A percentile compares a stretch with the other conserved stretches of the same genome.
These are phyloP conservation scores for Saccharomycopsis sp. DNA, from an alignment of 805 yeast species.

Conservation along the genomic window DNA sequence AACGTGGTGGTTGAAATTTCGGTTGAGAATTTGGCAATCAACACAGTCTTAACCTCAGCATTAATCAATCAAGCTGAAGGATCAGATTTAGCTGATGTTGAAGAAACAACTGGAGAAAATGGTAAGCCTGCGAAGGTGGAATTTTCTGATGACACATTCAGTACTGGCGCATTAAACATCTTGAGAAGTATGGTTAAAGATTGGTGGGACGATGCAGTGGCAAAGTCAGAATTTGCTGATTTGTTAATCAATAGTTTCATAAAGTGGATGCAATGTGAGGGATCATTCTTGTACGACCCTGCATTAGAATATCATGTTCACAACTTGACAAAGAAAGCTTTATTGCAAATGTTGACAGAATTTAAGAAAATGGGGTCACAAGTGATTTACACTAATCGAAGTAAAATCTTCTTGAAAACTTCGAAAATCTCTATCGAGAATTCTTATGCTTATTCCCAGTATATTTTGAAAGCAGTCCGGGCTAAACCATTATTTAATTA, in stretches of 20 bases:
- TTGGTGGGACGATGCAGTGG: constrained; percentile 91
- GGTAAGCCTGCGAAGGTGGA: constrained; percentile 29
- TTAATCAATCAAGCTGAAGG: constrained; percentile 86
- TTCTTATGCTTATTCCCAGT: constrained; percentile 87
- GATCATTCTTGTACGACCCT: constrained; percentile 69
- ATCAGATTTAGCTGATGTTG: constrained; percentile 54
- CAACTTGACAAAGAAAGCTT: constrained; percentile 74
- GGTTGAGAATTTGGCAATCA: constrained; percentile 72
- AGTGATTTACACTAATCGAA: constrained; percentile 74
- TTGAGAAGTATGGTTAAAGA: constrained; percentile 69
- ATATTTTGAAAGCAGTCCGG: constrained; percentile 68
- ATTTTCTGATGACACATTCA: constrained; percentile 78
- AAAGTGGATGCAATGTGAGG: constrained; percentile 76
- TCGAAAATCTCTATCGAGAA: constrained; percentile 72
- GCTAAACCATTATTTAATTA: constrained; percentile 77
- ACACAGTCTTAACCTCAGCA: constrained; percentile 80
- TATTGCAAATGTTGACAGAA: constrained; percentile 55
- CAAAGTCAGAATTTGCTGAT: constrained; percentile 46
- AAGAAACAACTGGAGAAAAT: constrained; percentile 4
- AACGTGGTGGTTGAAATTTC: constrained; percentile 74
- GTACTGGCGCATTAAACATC: constrained; percentile 62
- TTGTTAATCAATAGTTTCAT: constrained; percentile 43
- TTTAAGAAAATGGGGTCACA: constrained; percentile 72
- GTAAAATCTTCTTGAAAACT: constrained; percentile 66
- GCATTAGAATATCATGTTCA: constrained; percentile 81